Evolutionary conservation across 768 basidiomycete genomes (phyloP).

Genomic region (Gloeopeniophorella convolvens): DNA sequence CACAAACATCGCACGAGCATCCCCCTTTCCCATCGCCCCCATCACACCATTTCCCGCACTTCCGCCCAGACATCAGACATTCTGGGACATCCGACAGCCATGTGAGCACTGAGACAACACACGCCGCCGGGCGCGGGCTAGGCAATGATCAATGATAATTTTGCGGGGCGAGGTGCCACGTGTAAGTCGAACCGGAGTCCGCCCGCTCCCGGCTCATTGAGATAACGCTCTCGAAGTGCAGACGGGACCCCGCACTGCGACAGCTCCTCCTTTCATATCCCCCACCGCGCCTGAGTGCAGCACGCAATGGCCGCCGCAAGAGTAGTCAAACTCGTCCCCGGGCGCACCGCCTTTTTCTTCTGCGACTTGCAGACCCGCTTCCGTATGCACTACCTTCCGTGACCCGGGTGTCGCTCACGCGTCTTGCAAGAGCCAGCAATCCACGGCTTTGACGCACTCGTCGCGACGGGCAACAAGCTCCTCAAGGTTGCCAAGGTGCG

Average conservation of each 20-base stretch:
- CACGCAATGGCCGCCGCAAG: neutral
- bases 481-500: constrained; percentile 64
- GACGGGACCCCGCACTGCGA: too few relatives aligned
- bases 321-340: constrained; percentile 34
- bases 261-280: too few relatives aligned
- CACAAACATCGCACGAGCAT: constrained; percentile 12
- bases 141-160: too few relatives aligned
- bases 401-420: too few relatives aligned
- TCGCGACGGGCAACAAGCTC: constrained; percentile 68
- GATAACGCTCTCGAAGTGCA: too few relatives aligned
- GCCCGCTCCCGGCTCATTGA: too few relatives aligned
- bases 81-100: neutral
- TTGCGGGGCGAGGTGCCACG: too few relatives aligned
- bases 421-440: constrained; percentile 42
- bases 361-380: constrained; percentile 83
- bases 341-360: constrained; percentile 54
- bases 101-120: too few relatives aligned
- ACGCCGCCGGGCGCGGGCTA: too few relatives aligned
- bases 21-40: neutral
- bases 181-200: too few relatives aligned
- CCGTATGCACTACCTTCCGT: constrained; percentile 38
- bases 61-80: neutral
- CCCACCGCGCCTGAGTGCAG: too few relatives aligned
- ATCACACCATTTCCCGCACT: too few relatives aligned
- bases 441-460: constrained; percentile 64